Evolutionary conservation across 1,139 yeast species (phyloP), one percentile per base, ranked within the genome.

Genomic region (Wickerhamomyces sp.): DNA sequence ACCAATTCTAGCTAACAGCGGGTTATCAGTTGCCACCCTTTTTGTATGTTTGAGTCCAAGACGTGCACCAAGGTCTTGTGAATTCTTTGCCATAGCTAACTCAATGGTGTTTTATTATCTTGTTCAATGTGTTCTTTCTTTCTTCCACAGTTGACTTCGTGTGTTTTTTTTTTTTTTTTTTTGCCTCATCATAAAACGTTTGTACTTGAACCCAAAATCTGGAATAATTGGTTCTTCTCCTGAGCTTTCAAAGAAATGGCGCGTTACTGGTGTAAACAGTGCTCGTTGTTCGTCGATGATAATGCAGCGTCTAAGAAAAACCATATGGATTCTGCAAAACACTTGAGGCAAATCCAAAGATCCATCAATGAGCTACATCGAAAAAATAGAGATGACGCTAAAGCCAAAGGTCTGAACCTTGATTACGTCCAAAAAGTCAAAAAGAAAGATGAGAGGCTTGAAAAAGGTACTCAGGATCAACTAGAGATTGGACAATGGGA

Each of bases 221-320:
- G n/a, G n/a, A n/a, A n/a, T n/a, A n/a, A n/a, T n/a, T n/a, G n/a
- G n/a, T n/a, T n/a, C n/a, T n/a, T n/a, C n/a, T n/a, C n/a, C n/a
- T n/a, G n/a, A n/a, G n/a, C n/a, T n/a, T n/a, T n/a, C n/a, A n/a
- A n/a, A n/a, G n/a, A n/a, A n/a, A 64, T 63, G 69, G 61, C 59
- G 6, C 60, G 58, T 34, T 63, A 57, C 38, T 69, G 72, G 72
- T 68, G 73, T 39, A 63, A 64, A 36, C 52, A 57, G 4, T 68
- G 73, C 42, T 52, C 59, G 29, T 47, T 53, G 70, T 68, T 65
- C 46, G 66, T 68, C 9, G 67, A 61, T 23, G 72, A 67, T 37
- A 59, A 68, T 23, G 59, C 59, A 37, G 44, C 64, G 15, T 58
- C 64, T 5, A 54, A 59, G 28, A 40, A 55, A 13, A 59, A 56